A percentile compares a stretch with the other conserved stretches of the same genome.
Evolutionary conservation across 805 yeast genomes (phyloP).

Genomic region (Wickerhamiella alocasiicola): DNA sequence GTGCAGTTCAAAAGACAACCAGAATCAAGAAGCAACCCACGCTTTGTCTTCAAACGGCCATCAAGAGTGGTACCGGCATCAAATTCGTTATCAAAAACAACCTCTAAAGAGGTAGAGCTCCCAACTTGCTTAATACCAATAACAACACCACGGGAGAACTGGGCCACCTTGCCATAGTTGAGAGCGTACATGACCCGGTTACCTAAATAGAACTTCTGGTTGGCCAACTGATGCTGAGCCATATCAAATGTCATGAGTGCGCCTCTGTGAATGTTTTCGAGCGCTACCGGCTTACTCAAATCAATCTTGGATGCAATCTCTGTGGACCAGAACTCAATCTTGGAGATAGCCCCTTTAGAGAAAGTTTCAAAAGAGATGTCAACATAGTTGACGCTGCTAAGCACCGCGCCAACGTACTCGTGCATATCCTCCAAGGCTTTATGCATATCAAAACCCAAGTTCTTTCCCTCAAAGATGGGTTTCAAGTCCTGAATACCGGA

Average conservation of each 20-base stretch:
- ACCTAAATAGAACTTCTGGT: constrained; percentile 72
- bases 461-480: constrained; percentile 7
- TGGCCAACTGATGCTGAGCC: constrained; percentile 57
- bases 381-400: constrained; percentile 39
- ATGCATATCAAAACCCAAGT: constrained; percentile 22
- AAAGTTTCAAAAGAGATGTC: constrained; percentile 69
- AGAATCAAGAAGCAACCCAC: constrained; percentile 78
- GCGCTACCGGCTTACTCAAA: constrained; percentile 39
- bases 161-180: constrained; percentile 80
- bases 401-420: constrained; percentile 37
- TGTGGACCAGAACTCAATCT: constrained; percentile 51
- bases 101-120: constrained; percentile 41
- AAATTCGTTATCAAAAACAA: constrained; percentile 72
- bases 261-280: constrained; percentile 71
- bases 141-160: constrained; percentile 82
- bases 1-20: constrained; percentile 70
- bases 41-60: constrained; percentile 60
- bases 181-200: constrained; percentile 80
- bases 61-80: constrained; percentile 73
- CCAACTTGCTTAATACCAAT: constrained; percentile 41
- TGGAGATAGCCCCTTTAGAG: constrained; percentile 48
- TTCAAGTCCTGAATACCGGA: constrained; percentile 20
- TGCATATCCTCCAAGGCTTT: constrained; percentile 32
- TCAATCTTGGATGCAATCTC: constrained; percentile 33
- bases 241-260: constrained; percentile 69